phyloP scores from a whole-genome alignment of 371 early-diverging fungal genomes.

The Entomophthora muscae region DNA sequence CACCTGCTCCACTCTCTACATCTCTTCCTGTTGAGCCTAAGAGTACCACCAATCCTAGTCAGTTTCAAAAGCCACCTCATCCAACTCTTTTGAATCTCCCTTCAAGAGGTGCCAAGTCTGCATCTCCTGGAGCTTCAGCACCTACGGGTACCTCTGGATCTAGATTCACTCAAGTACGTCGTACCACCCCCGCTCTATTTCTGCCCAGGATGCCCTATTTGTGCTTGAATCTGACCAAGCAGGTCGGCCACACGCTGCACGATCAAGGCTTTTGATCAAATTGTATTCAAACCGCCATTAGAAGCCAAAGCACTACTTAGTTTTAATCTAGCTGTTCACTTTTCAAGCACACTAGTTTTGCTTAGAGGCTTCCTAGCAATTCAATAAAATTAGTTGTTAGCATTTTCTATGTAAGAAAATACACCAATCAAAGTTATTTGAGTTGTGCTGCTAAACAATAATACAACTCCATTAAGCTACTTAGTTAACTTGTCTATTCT shows the following conservation, averaged over 20 bases:
- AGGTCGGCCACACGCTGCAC: not conserved
- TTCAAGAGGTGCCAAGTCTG: not conserved
- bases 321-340: too few species aligned
- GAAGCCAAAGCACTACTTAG: too few species aligned
- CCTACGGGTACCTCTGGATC: not conserved
- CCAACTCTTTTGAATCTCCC: not conserved
- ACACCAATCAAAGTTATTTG: too few species aligned
- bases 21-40: not conserved
- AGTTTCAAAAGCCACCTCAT: not conserved
- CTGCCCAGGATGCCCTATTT: slow-evolving; percentile 5
- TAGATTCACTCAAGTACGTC: not conserved
- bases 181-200: not conserved
- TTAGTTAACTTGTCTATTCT: too few species aligned
- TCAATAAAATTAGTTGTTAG: too few species aligned
- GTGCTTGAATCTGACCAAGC: not conserved
- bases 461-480: too few species aligned
- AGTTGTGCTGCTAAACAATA: too few species aligned
- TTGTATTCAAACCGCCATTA: not conserved
- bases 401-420: too few species aligned
- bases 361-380: too few species aligned
- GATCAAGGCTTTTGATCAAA: not conserved
- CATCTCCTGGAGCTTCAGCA: not conserved
- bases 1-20: not conserved
- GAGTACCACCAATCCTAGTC: not conserved
- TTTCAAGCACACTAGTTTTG: too few species aligned